Percentiles rank a stretch among this genome's conserved stretches.
phyloP scores from a whole-genome alignment of 345 rosid species.

The Lagerstroemia speciosa region DNA sequence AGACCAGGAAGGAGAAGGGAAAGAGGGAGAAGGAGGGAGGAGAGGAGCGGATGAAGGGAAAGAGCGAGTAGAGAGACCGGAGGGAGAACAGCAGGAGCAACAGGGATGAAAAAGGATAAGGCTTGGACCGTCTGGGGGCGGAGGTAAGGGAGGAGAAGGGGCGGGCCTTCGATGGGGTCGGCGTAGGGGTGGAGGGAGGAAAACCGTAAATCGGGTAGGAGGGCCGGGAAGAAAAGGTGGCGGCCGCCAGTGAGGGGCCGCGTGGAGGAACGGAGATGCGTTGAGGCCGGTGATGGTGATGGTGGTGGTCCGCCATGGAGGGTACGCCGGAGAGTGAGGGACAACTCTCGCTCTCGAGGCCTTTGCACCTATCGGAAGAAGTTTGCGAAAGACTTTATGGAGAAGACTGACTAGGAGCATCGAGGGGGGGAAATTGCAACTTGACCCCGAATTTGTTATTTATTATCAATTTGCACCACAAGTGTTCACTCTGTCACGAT shows the following conservation, averaged over 20 bases:
- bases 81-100: slow-evolving; percentile 12
- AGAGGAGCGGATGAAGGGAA: slow-evolving; percentile 17
- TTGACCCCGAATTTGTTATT: not conserved
- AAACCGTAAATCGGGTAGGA: slow-evolving; percentile 33
- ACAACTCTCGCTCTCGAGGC: not conserved
- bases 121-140: slow-evolving; percentile 13
- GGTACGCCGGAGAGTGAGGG: slow-evolving; percentile 7
- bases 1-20: slow-evolving; percentile 37
- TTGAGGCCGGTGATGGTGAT: slow-evolving; percentile 57
- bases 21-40: slow-evolving; percentile 27
- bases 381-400: not conserved
- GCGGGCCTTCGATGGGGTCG: slow-evolving; percentile 64
- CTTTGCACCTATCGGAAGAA: not conserved
- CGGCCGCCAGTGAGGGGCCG: slow-evolving; percentile 2
- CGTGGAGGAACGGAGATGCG: slow-evolving; percentile 60
- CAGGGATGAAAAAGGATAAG: slow-evolving; percentile 7
- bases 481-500: not conserved
- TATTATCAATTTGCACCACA: not conserved
- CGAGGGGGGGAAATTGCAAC: not conserved
- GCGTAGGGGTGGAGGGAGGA: slow-evolving; percentile 43
- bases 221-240: slow-evolving; percentile 12
- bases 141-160: slow-evolving; percentile 18
- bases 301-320: slow-evolving; percentile 50
- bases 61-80: slow-evolving; percentile 14
- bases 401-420: not conserved